Percentiles rank a stretch among this genome's conserved stretches.
These are phyloP conservation scores for Dalechampia spathulata DNA, from an alignment of 441 rosid species.

Conservation along the genomic window DNA sequence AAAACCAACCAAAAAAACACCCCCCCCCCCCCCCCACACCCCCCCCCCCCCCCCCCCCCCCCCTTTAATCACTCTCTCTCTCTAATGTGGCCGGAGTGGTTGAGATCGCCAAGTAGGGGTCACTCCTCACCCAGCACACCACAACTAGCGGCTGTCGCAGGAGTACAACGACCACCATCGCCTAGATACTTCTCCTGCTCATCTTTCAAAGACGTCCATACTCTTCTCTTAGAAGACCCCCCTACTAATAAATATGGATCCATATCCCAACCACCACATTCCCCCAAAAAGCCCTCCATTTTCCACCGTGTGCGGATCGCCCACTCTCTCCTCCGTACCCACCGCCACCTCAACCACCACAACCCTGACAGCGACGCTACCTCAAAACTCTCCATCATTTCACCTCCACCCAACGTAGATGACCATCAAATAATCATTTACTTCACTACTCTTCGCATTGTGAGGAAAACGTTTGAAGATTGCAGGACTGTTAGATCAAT, in stretches of 20 bases:
- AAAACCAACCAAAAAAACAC: no score
- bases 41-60: background rate
- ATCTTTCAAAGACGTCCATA: constrained; percentile 61
- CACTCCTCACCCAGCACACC: constrained; percentile 20
- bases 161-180: background rate
- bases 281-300: constrained; percentile 30
- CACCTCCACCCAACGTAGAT: constrained; percentile 14
- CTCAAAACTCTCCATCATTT: constrained; percentile 10
- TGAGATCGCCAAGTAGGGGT: constrained; percentile 29
- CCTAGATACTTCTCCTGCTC: constrained; percentile 38
- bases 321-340: constrained; percentile 28
- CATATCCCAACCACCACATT: constrained; percentile 10
- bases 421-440: constrained; percentile 35
- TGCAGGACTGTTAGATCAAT: constrained; percentile 61
- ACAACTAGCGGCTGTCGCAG: constrained; percentile 1
- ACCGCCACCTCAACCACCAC: background rate
- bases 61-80: background rate
- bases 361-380: background rate
- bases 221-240: constrained; percentile 31
- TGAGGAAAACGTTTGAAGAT: constrained; percentile 69
- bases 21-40: background rate
- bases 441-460: constrained; percentile 71
- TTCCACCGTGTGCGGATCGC: constrained; percentile 54
- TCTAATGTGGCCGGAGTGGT: constrained; percentile 54
- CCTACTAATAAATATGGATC: constrained; percentile 8